Conservation (phyloP, 371 early-diverging fungal species). For the Lichtheimia corymbifera region DNA sequence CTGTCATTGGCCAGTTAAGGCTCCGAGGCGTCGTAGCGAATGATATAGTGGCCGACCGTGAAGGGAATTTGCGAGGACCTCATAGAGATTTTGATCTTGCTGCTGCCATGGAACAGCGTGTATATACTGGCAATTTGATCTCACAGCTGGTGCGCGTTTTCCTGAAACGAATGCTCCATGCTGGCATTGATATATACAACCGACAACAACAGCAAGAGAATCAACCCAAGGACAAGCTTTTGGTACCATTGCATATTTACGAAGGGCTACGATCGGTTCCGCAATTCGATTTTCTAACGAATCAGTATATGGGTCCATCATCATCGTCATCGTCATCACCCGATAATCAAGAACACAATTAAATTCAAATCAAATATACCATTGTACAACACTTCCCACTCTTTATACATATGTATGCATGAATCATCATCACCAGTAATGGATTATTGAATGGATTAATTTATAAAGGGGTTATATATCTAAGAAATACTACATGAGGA, state of each 20-base stretch:
- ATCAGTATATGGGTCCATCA: constrained; percentile 45
- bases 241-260: constrained; percentile 55
- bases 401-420: too few relatives aligned
- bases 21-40: constrained; percentile 41
- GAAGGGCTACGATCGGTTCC: constrained; percentile 42
- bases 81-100: constrained; percentile 26
- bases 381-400: too few relatives aligned
- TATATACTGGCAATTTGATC: constrained; percentile 34
- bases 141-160: constrained; percentile 31
- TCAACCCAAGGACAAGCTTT: constrained; percentile 33
- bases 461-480: too few relatives aligned
- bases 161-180: constrained; percentile 25
- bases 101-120: constrained; percentile 39
- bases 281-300: constrained; percentile 57
- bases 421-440: too few relatives aligned
- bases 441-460: too few relatives aligned
- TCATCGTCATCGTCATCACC: too few relatives aligned
- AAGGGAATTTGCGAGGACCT: constrained; percentile 35
- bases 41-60: constrained; percentile 33
- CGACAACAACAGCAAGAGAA: constrained; percentile 15
- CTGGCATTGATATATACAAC: constrained; percentile 25
- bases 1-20: constrained; percentile 36
- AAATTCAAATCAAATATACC: too few relatives aligned
- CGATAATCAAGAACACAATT: too few relatives aligned
- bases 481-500: too few relatives aligned